A percentile compares a stretch with the other conserved stretches of the same genome.
phyloP scores from a whole-genome alignment of 768 basidiomycete genomes.

The Russula virescens region DNA sequence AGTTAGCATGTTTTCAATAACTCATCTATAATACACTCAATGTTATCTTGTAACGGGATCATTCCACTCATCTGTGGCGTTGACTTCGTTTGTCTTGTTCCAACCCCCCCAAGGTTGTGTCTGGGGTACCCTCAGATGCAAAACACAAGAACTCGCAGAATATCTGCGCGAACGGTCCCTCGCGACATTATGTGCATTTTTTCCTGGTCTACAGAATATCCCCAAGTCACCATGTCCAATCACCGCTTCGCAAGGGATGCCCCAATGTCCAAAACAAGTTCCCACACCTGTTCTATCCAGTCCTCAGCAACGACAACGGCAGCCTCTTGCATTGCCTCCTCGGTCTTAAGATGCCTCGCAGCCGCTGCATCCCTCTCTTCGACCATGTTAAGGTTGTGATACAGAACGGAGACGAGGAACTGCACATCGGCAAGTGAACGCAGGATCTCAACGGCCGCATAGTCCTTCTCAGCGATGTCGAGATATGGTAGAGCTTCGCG shows the following conservation, averaged over 20 bases:
- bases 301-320: constrained; percentile 45
- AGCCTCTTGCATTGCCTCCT: constrained; percentile 36
- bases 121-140: no score
- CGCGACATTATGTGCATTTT: background rate
- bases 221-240: background rate
- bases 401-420: constrained; percentile 63
- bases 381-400: constrained; percentile 59
- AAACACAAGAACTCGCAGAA: background rate
- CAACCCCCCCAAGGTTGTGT: background rate
- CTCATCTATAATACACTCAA: background rate
- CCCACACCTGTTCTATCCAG: constrained; percentile 50
- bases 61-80: no score
- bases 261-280: constrained; percentile 55
- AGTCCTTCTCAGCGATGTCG: constrained; percentile 60
- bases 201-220: background rate
- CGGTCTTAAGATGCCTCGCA: constrained; percentile 42
- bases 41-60: no score
- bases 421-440: constrained; percentile 60
- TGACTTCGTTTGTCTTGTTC: background rate
- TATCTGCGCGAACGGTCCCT: background rate
- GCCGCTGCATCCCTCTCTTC: constrained; percentile 51
- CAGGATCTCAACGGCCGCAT: constrained; percentile 50
- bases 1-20: background rate
- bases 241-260: constrained; percentile 42
- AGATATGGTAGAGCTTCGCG: constrained; percentile 58